Base-by-base conservation (phyloP, 176 grass and related monocot genomes). In the Oryza nivara region DNA sequence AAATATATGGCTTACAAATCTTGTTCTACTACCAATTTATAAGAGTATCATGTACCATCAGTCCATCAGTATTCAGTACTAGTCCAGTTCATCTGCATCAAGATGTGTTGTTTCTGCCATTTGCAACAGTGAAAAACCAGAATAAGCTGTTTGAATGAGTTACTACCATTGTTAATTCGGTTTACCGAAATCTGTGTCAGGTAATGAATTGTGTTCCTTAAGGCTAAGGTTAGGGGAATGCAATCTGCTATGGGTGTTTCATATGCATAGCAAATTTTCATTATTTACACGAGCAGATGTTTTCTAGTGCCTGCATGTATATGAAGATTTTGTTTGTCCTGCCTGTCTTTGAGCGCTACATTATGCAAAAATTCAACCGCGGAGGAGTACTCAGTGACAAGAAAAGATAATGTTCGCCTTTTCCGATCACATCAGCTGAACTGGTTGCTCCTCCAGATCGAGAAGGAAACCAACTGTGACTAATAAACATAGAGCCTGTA, bases 381-480 rank as follows among this genome's bases (percentile, higher is more conserved):
- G 0, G 75, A 66, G 68, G 75, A 66, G 68, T 3, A 43, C 47
- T 2, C 20, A 67, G 13, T 4, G 51, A 78, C 13, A 61, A 28
- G 77, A 82, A 26, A 77, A 43, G 13, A 43, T 30, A 65, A 1
- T 56, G 1, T 56, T 19, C 3, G 0, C 30, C 30, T 41, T 40
- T n/a, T 70, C 14, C 38, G 2, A 32, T 1, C 58, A 23, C 58
- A 68, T 79, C 16, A 76, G 40, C 77, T 52, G 44, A 47, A 56
- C 34, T 76, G 77, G 67, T 60, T 81, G 77, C 66, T 77, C 43
- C 16, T 84, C 32, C 80, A 56, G 45, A 67, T 82, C 26, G 72
- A 73, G 67, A 82, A 82, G 63, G 60, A 41, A 86, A 34, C 67
- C 9, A 58, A 66, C 56, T 82, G 56, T 82, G 65, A 90, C 41